Evolutionary conservation across 2,329 filamentous ascomycete species (phyloP).

Genomic region (Hymenoscyphus repandus): DNA sequence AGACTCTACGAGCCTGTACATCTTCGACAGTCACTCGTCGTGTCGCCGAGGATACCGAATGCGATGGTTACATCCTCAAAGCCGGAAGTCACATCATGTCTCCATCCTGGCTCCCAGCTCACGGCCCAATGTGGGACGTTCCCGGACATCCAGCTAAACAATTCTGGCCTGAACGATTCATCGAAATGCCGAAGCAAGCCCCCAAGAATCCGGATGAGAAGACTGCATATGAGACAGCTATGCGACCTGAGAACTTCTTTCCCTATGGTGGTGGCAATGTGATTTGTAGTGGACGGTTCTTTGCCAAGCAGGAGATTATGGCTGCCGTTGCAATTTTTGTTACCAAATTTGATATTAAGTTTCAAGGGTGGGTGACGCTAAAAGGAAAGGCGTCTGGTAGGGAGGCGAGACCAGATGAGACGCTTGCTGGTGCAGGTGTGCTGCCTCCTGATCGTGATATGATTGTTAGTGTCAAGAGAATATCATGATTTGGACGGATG

Average conservation of each 20-base stretch:
- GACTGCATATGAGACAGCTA: constrained; percentile 10
- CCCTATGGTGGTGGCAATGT: constrained; percentile 13
- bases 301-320: constrained; percentile 19
- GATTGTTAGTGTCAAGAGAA: not conserved
- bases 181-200: constrained; percentile 17
- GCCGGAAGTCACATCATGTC: constrained; percentile 13
- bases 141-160: constrained; percentile 10
- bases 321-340: constrained; percentile 9
- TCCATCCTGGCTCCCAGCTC: constrained; percentile 11
- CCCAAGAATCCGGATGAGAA: constrained; percentile 9
- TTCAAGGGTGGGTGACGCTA: constrained; percentile 3
- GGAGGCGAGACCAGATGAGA: constrained; percentile 2
- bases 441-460: constrained; percentile 15
- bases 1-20: constrained; percentile 9
- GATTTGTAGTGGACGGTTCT: constrained; percentile 18
- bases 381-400: constrained; percentile 7
- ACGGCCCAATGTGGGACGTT: constrained; percentile 13
- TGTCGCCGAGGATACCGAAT: constrained; percentile 8
- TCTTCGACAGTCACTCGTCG: constrained; percentile 11
- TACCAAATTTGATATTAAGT: constrained; percentile 16
- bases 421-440: constrained; percentile 11
- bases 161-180: constrained; percentile 18
- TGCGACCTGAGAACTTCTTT: constrained; percentile 14
- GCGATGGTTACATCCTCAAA: constrained; percentile 15
- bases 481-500: not conserved